Conservation (phyloP, 129 eudicot genomes). For the Daucus carota region DH1_v3.0 NC_030387.2:39989001-39989500, state of each 20-base stretch:
- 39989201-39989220: conserved; percentile 31
- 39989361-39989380: conserved; percentile 35
- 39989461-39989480: conserved; percentile 36
- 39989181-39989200: conserved; percentile 25
- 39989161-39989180: conserved; percentile 20
- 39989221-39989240: conserved; percentile 22
- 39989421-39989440: conserved; percentile 48
- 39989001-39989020: conserved; percentile 33
- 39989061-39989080: conserved; percentile 46
- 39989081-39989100: conserved; percentile 27
- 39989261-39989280: conserved; percentile 29
- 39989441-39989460: conserved; percentile 23
- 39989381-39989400: conserved; percentile 28
- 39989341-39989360: conserved; percentile 34
- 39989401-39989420: conserved; percentile 24
- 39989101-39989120: conserved; percentile 22
- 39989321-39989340: conserved; percentile 14
- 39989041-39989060: conserved; percentile 31
- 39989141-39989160: conserved; percentile 20
- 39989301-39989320: not conserved
- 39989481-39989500: conserved; percentile 48
- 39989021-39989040: conserved; percentile 21
- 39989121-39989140: conserved; percentile 25
- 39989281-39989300: conserved; percentile 14
- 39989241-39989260: conserved; percentile 45